These are phyloP conservation scores for Colletotrichum salicis DNA, from an alignment of 2,329 filamentous ascomycete species.

Conservation along the genomic window DNA sequence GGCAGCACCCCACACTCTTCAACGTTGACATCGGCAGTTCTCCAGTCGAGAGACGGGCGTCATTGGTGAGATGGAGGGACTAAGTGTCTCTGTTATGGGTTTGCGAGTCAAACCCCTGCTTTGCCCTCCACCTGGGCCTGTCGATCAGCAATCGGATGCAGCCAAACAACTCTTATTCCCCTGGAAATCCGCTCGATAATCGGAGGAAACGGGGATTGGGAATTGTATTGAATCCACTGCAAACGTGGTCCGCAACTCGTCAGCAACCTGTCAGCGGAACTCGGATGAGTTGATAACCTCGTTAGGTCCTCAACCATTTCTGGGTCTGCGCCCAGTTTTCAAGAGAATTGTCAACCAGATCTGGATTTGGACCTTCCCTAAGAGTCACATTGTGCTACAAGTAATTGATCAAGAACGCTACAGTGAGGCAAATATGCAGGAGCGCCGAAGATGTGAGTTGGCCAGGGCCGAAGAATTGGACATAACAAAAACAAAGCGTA, in stretches of 20 bases:
- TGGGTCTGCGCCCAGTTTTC: no score
- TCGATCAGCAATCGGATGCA: conserved; percentile 13
- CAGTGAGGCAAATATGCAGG: no score
- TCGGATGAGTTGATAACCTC: neutral
- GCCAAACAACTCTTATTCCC: neutral
- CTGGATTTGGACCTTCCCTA: neutral
- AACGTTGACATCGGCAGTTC: conserved; percentile 9
- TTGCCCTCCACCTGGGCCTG: conserved; percentile 11
- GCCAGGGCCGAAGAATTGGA: no score
- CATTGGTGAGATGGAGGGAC: conserved; percentile 4
- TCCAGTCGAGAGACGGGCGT: neutral
- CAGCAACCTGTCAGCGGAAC: neutral
- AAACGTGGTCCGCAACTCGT: neutral
- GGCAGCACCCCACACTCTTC: conserved; percentile 17
- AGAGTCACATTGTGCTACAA: neutral
- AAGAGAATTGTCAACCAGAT: neutral
- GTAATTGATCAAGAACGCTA: no score
- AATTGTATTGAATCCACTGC: neutral
- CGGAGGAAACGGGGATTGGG: neutral
- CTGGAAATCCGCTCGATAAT: neutral
- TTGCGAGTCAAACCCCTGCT: conserved; percentile 22
- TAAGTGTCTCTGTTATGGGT: neutral
- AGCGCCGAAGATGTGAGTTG: no score
- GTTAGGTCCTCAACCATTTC: neutral
- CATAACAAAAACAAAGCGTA: no score